phyloP scores from a whole-genome alignment of 495 filamentous ascomycete genomes.

The Peziza echinospora region DNA sequence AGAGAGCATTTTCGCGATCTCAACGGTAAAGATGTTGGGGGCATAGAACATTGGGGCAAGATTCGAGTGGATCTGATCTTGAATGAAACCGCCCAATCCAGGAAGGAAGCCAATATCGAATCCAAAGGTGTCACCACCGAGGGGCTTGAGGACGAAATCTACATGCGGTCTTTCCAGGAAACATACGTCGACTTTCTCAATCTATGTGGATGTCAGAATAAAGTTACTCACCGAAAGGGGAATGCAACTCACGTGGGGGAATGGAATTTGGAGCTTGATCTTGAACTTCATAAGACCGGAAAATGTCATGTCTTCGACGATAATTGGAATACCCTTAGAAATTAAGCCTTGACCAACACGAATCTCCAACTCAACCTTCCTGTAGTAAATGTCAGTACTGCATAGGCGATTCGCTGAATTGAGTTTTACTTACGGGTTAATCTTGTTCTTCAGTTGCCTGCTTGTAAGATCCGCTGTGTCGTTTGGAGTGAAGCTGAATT shows the following conservation, averaged over 20 bases:
- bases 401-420: too few species aligned
- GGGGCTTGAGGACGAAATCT: constrained; percentile 92
- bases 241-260: constrained; percentile 56
- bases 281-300: constrained; percentile 88
- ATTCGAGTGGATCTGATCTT: constrained; percentile 84
- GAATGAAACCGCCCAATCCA: constrained; percentile 76
- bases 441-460: constrained; percentile 74
- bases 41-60: constrained; percentile 91
- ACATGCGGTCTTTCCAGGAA: constrained; percentile 40
- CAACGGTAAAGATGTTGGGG: constrained; percentile 88
- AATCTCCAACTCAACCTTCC: constrained; percentile 80
- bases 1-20: constrained; percentile 97
- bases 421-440: constrained; percentile 46
- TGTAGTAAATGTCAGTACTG: constrained; percentile 3
- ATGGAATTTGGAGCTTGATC: constrained; percentile 86
- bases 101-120: constrained; percentile 99
- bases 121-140: constrained; percentile 83
- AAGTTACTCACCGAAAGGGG: too few species aligned
- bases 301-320: constrained; percentile 94
- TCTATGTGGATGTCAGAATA: constrained; percentile 4
- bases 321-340: constrained; percentile 89
- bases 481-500: constrained; percentile 95
- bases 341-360: constrained; percentile 83
- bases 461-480: constrained; percentile 79
- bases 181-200: constrained; percentile 20